Percentiles rank a stretch among this genome's conserved stretches.
Evolutionary conservation across 2,329 filamentous ascomycete genomes (phyloP).

Genomic region (Talaromyces piceae): DNA sequence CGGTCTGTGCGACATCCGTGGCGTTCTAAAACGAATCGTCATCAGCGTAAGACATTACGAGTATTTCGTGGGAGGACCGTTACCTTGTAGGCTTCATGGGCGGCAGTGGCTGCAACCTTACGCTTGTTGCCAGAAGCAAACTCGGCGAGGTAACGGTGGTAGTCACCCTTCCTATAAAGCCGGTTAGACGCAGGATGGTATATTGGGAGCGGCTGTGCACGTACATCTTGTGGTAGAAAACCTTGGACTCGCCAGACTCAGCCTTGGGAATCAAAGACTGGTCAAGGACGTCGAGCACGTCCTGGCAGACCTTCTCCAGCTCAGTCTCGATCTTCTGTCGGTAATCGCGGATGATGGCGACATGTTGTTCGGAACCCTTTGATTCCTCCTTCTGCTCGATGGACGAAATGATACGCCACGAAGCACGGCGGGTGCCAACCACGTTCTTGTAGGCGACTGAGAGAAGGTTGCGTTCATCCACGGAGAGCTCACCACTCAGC

Average conservation of each 20-base stretch:
- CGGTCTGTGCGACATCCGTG: slow-evolving; percentile 95
- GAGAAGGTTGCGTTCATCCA: slow-evolving; percentile 88
- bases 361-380: slow-evolving; percentile 91
- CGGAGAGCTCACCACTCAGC: slow-evolving; percentile 60
- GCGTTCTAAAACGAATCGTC: slow-evolving; percentile 58
- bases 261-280: slow-evolving; percentile 89
- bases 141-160: slow-evolving; percentile 97
- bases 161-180: slow-evolving; percentile 84
- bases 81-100: slow-evolving; percentile 98
- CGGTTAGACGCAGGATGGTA: neutral
- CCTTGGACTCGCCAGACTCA: slow-evolving; percentile 94
- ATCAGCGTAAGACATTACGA: neutral
- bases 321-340: slow-evolving; percentile 97
- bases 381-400: slow-evolving; percentile 99
- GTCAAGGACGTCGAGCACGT: slow-evolving; percentile 92
- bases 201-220: slow-evolving; percentile 24
- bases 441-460: slow-evolving; percentile 99
- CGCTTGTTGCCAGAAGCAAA: slow-evolving; percentile 91
- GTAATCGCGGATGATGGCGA: slow-evolving; percentile 92
- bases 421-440: slow-evolving; percentile 91
- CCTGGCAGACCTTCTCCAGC: slow-evolving; percentile 95
- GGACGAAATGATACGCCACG: slow-evolving; percentile 96
- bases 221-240: slow-evolving; percentile 99
- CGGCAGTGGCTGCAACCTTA: slow-evolving; percentile 88
- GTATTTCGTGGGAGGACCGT: slow-evolving; percentile 20